Conservation (phyloP, 129 eudicot species). For the Erigeron canadensis region DNA sequence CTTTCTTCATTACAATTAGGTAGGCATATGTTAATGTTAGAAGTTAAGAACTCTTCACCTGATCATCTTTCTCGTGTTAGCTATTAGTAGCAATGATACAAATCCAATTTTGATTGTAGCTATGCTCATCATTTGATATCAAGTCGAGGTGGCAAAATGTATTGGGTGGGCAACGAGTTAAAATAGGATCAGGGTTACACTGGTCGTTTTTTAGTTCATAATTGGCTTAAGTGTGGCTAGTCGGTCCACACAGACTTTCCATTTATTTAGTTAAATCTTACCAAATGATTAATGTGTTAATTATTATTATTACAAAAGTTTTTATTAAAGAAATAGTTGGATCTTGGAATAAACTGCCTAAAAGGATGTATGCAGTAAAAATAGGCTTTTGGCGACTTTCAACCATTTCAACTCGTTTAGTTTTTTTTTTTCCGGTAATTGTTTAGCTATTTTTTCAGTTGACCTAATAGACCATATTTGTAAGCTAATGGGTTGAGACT, state of each 20-base stretch:
- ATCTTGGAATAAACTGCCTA: neutral
- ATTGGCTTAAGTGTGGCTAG: no score
- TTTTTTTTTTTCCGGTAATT: no score
- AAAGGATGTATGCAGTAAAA: neutral
- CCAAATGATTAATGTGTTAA: neutral
- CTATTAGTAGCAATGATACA: neutral
- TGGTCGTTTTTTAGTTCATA: neutral
- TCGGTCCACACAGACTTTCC: no score
- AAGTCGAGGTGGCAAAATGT: neutral
- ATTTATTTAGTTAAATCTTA: no score
- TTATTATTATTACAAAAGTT: neutral
- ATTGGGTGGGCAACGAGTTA: neutral
- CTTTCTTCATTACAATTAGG: conserved; percentile 84
- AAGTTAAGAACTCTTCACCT: neutral
- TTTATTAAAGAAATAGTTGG: neutral
- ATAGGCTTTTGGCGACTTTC: no score
- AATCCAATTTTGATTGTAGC: no score
- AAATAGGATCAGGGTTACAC: neutral
- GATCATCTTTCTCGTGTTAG: neutral
- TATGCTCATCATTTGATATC: neutral
- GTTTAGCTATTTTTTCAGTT: neutral
- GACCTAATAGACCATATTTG: neutral
- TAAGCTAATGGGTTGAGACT: conserved; percentile 14
- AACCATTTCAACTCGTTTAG: no score
- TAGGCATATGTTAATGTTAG: conserved; percentile 30